A percentile compares a stretch with the other conserved stretches of the same genome.
phyloP scores from a whole-genome alignment of 768 basidiomycete species.

The Rhizopogon sp. region DNA sequence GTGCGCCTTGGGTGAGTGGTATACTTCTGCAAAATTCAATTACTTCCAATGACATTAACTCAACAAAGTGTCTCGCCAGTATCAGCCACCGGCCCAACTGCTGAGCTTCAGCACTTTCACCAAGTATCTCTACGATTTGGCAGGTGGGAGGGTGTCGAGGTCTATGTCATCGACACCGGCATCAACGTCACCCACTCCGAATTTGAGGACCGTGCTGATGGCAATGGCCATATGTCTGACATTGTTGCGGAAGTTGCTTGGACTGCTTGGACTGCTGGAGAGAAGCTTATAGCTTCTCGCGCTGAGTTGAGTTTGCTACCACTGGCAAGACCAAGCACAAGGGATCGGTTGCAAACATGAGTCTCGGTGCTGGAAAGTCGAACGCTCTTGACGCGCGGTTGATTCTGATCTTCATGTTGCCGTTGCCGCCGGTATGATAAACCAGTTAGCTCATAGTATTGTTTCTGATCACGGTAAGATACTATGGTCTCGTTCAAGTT shows the following conservation, averaged over 20 bases:
- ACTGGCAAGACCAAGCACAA: slow-evolving; percentile 84
- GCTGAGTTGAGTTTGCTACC: slow-evolving; percentile 62
- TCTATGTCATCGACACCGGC: slow-evolving; percentile 84
- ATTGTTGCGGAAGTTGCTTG: slow-evolving; percentile 86
- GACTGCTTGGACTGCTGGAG: slow-evolving; percentile 54
- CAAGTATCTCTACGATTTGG: slow-evolving; percentile 64
- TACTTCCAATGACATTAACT: slow-evolving; percentile 8
- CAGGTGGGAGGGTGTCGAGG: slow-evolving; percentile 94
- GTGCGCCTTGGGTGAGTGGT: slow-evolving; percentile 78
- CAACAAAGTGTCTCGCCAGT: slow-evolving; percentile 81
- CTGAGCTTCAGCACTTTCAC: slow-evolving; percentile 81
- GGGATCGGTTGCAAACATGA: slow-evolving; percentile 97
- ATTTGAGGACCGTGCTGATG: slow-evolving; percentile 87
- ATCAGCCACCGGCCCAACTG: slow-evolving; percentile 74
- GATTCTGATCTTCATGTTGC: slow-evolving; percentile 87
- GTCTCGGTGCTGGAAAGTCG: slow-evolving; percentile 93
- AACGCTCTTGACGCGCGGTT: slow-evolving; percentile 80
- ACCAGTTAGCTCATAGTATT: not conserved
- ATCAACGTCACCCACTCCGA: slow-evolving; percentile 83
- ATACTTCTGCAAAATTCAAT: slow-evolving; percentile 3
- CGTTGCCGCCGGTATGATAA: slow-evolving; percentile 80
- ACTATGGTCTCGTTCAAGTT: too few species aligned
- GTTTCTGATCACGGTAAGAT: not conserved
- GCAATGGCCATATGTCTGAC: slow-evolving; percentile 92
- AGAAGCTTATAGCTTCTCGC: slow-evolving; percentile 55